phyloP scores from a whole-genome alignment of 2,329 filamentous ascomycete species.

The Ophiostoma perfectum region DNA sequence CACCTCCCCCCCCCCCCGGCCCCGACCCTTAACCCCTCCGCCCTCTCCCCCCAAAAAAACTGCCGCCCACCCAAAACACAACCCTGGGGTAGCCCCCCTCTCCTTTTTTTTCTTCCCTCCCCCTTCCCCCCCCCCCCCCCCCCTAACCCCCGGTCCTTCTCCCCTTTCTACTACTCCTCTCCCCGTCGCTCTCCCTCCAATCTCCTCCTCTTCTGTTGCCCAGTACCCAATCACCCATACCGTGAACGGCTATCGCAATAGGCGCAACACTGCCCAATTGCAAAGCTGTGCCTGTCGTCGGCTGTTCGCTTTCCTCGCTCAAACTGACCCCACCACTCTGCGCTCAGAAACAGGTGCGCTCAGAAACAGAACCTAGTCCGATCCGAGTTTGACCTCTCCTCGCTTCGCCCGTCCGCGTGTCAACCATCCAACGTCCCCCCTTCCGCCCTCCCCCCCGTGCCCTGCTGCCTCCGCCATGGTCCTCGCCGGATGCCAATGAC shows the following conservation, averaged over 20 bases:
- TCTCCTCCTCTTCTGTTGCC: neutral
- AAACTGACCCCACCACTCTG: conserved; percentile 9
- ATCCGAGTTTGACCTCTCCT: neutral
- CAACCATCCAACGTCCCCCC: neutral
- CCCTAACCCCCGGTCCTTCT: neutral
- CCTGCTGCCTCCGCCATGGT: conserved; percentile 19
- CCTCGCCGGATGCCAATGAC: conserved; percentile 11
- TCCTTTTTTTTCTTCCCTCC: neutral
- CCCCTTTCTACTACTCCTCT: conserved; percentile 8
- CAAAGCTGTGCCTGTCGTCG: neutral
- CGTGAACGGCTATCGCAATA: neutral
- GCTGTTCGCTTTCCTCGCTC: neutral
- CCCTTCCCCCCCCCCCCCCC: neutral
- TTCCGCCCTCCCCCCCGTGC: neutral
- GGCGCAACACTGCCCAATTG: neutral
- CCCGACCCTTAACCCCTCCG: neutral
- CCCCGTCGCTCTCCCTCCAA: neutral
- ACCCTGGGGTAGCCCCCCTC: neutral
- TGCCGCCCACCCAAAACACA: neutral
- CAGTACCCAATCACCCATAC: neutral
- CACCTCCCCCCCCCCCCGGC: neutral
- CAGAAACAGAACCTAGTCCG: neutral
- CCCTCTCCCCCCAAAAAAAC: neutral
- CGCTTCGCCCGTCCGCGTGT: neutral
- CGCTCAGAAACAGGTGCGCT: neutral